Evolutionary conservation across 2,329 filamentous ascomycete species (phyloP).

Genomic region (Fusarium zealandicum): DNA sequence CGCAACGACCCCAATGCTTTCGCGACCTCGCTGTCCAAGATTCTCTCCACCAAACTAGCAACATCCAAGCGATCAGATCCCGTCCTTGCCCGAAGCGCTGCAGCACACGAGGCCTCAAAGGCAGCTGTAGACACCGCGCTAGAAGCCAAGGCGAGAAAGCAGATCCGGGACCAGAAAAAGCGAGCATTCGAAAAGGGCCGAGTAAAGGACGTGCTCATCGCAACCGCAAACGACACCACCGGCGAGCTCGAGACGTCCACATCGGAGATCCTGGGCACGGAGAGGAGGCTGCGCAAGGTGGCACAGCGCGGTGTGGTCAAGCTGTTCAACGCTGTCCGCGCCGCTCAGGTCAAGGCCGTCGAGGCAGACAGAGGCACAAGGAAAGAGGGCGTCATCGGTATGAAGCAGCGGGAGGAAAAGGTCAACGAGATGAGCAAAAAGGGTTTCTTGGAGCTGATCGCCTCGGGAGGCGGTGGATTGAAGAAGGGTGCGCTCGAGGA

Average conservation of each 20-base stretch:
- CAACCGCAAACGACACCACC: constrained; percentile 61
- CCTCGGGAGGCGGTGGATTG: constrained; percentile 64
- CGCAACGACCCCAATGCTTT: constrained; percentile 92
- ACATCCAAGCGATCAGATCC: constrained; percentile 84
- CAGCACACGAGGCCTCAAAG: constrained; percentile 74
- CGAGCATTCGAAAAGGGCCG: constrained; percentile 84
- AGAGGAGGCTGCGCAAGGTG: constrained; percentile 83
- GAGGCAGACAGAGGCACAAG: constrained; percentile 75
- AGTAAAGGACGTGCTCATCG: constrained; percentile 82
- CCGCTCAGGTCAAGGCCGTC: constrained; percentile 87
- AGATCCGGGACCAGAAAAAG: constrained; percentile 81
- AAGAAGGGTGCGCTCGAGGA: constrained; percentile 67
- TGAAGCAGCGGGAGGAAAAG: constrained; percentile 82
- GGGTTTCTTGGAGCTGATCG: constrained; percentile 92
- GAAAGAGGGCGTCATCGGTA: constrained; percentile 78
- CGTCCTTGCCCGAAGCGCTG: constrained; percentile 83
- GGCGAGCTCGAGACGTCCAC: constrained; percentile 55
- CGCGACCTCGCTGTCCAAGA: constrained; percentile 91
- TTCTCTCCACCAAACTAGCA: constrained; percentile 87
- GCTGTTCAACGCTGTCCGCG: constrained; percentile 93
- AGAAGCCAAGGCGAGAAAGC: constrained; percentile 80
- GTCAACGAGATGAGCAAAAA: constrained; percentile 97
- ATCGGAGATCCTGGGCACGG: constrained; percentile 69
- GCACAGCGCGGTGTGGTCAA: constrained; percentile 94
- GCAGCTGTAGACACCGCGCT: constrained; percentile 78